Conservation (phyloP, 1,284 basidiomycete species). For the Trichosporon sp. region DNA sequence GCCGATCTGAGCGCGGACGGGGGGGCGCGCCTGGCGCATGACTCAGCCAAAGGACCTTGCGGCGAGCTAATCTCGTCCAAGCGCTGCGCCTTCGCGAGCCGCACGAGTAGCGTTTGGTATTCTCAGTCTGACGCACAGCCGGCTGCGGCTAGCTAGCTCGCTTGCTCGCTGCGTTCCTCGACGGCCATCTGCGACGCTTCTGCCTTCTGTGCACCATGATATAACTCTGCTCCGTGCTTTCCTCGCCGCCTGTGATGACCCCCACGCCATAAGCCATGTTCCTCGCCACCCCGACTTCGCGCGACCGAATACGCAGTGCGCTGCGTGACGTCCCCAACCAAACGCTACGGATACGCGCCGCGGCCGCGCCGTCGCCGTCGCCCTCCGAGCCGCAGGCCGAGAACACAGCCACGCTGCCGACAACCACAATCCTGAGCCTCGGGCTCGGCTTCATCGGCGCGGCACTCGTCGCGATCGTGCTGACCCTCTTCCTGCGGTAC, state of each 20-base stretch:
- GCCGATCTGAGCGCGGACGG: too few species aligned
- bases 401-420: not conserved
- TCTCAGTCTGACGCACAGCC: too few species aligned
- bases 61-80: too few species aligned
- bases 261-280: not conserved
- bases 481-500: conserved; percentile 15
- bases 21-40: too few species aligned
- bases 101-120: too few species aligned
- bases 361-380: not conserved
- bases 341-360: not conserved
- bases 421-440: conserved; percentile 24
- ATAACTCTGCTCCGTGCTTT: not conserved
- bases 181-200: not conserved
- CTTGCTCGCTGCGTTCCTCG: not conserved
- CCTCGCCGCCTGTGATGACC: not conserved
- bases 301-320: too few species aligned
- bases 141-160: too few species aligned
- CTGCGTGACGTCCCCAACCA: not conserved
- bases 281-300: not conserved
- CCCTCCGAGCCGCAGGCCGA: not conserved
- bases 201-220: not conserved
- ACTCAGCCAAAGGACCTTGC: too few species aligned
- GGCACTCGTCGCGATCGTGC: conserved; percentile 12
- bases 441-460: conserved; percentile 29
- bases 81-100: too few species aligned